Evolutionary conservation across 805 yeast species (phyloP), one percentile per base, ranked within the genome.

Genomic region (Yarrowia hollandica): DNA sequence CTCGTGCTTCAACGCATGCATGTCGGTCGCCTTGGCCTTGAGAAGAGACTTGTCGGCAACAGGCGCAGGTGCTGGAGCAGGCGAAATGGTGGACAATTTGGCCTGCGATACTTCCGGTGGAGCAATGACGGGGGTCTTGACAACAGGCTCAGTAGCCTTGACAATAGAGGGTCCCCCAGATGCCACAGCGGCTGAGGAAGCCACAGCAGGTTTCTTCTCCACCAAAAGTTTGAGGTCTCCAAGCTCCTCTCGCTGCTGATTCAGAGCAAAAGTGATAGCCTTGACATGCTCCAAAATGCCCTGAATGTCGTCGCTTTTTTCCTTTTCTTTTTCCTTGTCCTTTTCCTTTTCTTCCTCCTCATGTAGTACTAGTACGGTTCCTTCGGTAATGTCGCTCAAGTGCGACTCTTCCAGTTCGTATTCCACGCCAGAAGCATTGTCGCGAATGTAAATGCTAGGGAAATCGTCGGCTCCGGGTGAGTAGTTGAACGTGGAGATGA

Each of bases 401-500:
- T 77, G 71, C 15, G 75, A 75, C 37, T 90, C 91, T 62, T 91
- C 97, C 19, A 92, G 72, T 69, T 92, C 97, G 68, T 88, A 94
- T 1, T 85, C 77, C 1, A 90, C 78, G 0, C 80, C 80, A 28
- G 79, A 75, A 2, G 72, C 69, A 0, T 80, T 78, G 61, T 88
- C 95, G 62, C 79, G 83, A 5, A 90, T 77, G 65, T 87, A 86
- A 23, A 94, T 80, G 11, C 85, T 87, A 0, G 98, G 97, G 64
- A 90, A 89, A 1, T 81, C 72, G 11, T 82, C 79, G 0, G 81
- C 71, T 0, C 86, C 85, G 0, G 96, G 94, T 0, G 92, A 80
- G 69, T 86, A 90, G 1, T 92, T 89, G 73, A 90, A 91, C 65
- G 83, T 88, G 66, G 92, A 96, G 5, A 91, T 88, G 67, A 92